These are phyloP conservation scores for Penicillium nordicum DNA, from an alignment of 2,329 filamentous ascomycete species.

Conservation along the genomic window DNA sequence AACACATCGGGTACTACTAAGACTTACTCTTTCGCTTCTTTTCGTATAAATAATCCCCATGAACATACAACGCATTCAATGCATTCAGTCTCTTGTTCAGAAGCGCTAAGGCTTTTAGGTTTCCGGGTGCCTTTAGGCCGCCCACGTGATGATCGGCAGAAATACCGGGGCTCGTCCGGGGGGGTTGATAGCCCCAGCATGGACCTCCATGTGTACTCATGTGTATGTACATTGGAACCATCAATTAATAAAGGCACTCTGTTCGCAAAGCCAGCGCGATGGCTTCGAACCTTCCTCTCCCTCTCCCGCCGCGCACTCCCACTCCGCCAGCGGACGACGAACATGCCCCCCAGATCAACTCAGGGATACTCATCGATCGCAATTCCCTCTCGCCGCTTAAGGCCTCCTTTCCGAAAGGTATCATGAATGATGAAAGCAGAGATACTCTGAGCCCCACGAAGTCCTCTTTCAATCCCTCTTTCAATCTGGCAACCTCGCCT, in stretches of 20 bases:
- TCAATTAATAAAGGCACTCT: conserved; percentile 6
- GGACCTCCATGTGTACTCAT: background rate
- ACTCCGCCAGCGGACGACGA: conserved; percentile 58
- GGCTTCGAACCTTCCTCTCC: conserved; percentile 59
- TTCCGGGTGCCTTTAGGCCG: background rate
- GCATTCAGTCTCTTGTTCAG: background rate
- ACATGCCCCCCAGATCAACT: conserved; percentile 20
- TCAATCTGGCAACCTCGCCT: conserved; percentile 31
- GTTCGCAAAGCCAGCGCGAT: conserved; percentile 39
- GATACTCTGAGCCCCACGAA: conserved; percentile 35
- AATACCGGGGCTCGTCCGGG: conserved; percentile 4
- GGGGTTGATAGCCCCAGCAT: background rate
- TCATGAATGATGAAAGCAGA: conserved; percentile 18
- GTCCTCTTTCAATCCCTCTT: conserved; percentile 37
- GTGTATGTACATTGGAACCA: conserved; percentile 3
- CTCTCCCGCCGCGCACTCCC: conserved; percentile 60
- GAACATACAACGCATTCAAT: conserved; percentile 3
- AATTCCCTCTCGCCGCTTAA: conserved; percentile 49
- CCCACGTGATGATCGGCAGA: conserved; percentile 10
- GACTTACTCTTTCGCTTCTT: too few species aligned
- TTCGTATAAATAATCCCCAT: background rate
- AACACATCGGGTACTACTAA: background rate
- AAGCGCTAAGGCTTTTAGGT: background rate
- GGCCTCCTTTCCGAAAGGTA: conserved; percentile 33
- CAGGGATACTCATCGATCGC: conserved; percentile 40